These are phyloP conservation scores for Grosmannia clavigera DNA, from an alignment of 2,329 filamentous ascomycete genomes.

Conservation along the genomic window DNA sequence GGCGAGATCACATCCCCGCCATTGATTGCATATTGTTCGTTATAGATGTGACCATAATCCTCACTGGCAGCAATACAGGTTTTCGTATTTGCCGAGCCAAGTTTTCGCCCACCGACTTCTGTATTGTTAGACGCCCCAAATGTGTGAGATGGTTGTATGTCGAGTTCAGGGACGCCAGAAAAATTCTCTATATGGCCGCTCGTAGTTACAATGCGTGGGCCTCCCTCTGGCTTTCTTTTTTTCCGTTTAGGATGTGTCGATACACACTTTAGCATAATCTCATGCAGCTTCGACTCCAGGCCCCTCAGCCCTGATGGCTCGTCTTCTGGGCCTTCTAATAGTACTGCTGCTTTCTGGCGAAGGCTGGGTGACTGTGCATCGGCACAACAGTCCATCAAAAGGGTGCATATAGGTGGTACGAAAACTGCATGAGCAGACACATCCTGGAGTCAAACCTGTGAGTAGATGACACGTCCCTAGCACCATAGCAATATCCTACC, in stretches of 20 bases:
- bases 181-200: not conserved
- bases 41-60: not conserved
- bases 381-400: slow-evolving; percentile 5
- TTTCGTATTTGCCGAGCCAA: not conserved
- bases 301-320: not conserved
- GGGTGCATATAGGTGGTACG: slow-evolving; percentile 6
- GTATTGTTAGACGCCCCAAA: not conserved
- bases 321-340: not conserved
- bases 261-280: slow-evolving; percentile 6
- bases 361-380: slow-evolving; percentile 9
- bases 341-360: slow-evolving; percentile 4
- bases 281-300: slow-evolving; percentile 3
- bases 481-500: slow-evolving; percentile 1
- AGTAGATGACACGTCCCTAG: not conserved
- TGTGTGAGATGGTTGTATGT: not conserved
- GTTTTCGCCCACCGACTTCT: not conserved
- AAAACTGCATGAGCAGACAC: slow-evolving; percentile 1
- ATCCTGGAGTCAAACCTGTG: not conserved
- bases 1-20: not conserved
- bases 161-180: not conserved
- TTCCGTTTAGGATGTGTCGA: not conserved
- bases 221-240: not conserved
- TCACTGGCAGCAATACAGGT: not conserved
- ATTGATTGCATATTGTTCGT: not conserved
- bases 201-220: not conserved